Base-by-base conservation (phyloP, 352 stramenopile species). In the Phytophthora rubi region DNA sequence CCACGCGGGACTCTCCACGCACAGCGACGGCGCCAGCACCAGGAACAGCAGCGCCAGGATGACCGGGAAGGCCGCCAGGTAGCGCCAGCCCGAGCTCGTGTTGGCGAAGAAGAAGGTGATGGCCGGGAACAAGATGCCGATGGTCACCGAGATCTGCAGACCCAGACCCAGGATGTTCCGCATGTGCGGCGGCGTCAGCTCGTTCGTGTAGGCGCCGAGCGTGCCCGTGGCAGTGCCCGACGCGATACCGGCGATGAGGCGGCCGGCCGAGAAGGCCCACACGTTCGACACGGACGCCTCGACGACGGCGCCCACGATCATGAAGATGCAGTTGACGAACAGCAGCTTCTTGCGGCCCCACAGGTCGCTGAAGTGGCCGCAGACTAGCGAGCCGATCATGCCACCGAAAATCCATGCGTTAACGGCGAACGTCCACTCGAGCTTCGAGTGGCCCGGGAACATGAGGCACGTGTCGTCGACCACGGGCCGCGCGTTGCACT, bases 341-440 rank as follows among this genome's bases (percentile, higher is more conserved):
- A 73, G 53, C 65, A 73, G 65, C 65, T 73, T 73, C 44, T 68
- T 68, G n/a, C 61, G 61, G 61, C 61, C 61, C 61, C 61, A 68
- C 53, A 62, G 30, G 53, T 68, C 72, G 44, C 73, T 75, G 51
- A 65, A 86, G 12, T 65, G 45, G 9, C 75, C 73, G 53, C 73
- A 81, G 49, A 47, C 53, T 45, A 90, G 65, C 39, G 68, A 68
- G 16, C 82, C 82, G 69, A 87, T 66, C 71, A 85, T 85, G 32
- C 76, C 82, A 35, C 79, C 80, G 58, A 85, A 65, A 66, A 88
- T 75, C 78, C 80, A 88, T 18, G 68, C 68, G 61, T 72, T 72
- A 8, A 58, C 56, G 48, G 65, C 65, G 59, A 72, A 69, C 28
- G 60, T 67, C 60, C 60, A 67, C 60, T 30, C 26, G 26, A 30